phyloP scores from a whole-genome alignment of 306 rosid species.

The Crataegus laevigata region DNA sequence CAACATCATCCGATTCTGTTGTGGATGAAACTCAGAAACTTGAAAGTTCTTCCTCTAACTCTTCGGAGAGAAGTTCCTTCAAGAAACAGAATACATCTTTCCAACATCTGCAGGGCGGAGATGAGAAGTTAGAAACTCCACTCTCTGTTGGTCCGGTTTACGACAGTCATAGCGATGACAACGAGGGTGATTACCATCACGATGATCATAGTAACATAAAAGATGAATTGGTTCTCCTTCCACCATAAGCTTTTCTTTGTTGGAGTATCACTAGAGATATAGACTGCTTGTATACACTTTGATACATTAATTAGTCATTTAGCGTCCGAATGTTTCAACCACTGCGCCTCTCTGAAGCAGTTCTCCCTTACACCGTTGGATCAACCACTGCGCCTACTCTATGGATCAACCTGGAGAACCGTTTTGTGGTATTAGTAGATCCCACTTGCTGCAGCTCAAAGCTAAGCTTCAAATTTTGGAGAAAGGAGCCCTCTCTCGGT shows the following conservation, averaged over 20 bases:
- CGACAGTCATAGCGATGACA: neutral
- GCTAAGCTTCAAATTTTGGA: neutral
- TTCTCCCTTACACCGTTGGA: neutral
- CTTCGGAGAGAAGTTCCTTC: constrained; percentile 45
- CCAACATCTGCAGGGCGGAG: constrained; percentile 9
- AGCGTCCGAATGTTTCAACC: too few species aligned
- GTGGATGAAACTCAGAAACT: constrained; percentile 8
- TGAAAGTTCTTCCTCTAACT: constrained; percentile 1
- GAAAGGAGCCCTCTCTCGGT: neutral
- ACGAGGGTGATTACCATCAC: neutral
- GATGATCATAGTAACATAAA: neutral
- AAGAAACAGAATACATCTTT: constrained; percentile 13
- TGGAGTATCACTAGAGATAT: neutral
- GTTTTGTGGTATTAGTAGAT: neutral
- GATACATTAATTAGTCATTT: too few species aligned
- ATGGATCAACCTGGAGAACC: neutral
- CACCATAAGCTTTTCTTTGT: constrained; percentile 6
- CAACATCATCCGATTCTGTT: constrained; percentile 27
- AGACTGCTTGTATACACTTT: neutral
- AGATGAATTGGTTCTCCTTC: constrained; percentile 17
- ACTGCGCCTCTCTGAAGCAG: neutral
- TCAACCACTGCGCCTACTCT: neutral
- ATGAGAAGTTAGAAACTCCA: neutral
- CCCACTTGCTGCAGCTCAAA: neutral
- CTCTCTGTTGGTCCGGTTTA: neutral